Base-by-base conservation (phyloP, 257 asterid species). In the Capsicum pubescens region DNA sequence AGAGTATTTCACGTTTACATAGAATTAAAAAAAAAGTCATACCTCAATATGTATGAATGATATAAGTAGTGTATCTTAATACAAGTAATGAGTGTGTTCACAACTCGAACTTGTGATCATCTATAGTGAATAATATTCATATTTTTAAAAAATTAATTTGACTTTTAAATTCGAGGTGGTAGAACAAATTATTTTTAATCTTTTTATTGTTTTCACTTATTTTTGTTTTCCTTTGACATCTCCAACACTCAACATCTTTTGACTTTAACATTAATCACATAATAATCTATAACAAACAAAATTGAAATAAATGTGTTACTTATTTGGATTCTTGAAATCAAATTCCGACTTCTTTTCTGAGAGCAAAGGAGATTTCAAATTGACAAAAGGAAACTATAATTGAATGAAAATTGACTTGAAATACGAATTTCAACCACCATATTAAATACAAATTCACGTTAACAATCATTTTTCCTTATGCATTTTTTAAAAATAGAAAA, bases 321-420 rank as follows among this genome's bases (percentile, higher is more conserved):
- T 12, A 13, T 50, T 74, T 74, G 61, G 46, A 74, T 50, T 50
- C 46, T 74, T 48, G 60, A 12, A 71, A 71, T 71, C 3, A 15
- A 71, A 17, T 21, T 71, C 58, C n/a, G n/a, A 6, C 7, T 7
- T 46, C 58, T 46, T 67, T 1, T 71, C 13, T 46, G 15, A 72
- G 44, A 7, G 16, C 11, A 54, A 19, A 15, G 42, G 16, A 48
- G 16, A 61, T 14, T 68, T 19, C 13, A 12, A 46, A 48, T 19
- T 72, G 56, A 44, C 6, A 19, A 44, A 16, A 71, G 16, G 35
- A 72, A 72, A 48, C 42, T 19, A 3, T 3, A 39, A 39, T 44
- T 72, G 12, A 72, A 48, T 72, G n/a, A 72, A 72, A 48, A 48
- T 11, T 48, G 60, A 72, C 44, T 72, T 72, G 12, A 36, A 68